Evolutionary conservation across 2,329 filamentous ascomycete species (phyloP).

Genomic region (Amylocarpus encephaloides): DNA sequence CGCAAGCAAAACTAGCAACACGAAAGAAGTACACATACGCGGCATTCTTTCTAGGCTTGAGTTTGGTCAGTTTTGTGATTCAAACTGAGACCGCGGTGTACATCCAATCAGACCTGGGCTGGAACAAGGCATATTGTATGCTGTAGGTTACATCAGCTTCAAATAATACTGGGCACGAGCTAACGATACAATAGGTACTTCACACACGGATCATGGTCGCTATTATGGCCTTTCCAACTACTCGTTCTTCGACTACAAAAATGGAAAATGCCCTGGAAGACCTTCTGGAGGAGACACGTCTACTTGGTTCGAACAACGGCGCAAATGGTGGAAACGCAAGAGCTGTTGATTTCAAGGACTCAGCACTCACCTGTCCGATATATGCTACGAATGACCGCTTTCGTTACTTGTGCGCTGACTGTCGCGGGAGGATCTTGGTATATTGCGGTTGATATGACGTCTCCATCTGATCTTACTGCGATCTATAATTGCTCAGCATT

Average conservation of each 20-base stretch:
- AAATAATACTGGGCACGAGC: background rate
- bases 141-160: conserved; percentile 49
- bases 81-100: conserved; percentile 96
- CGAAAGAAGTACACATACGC: conserved; percentile 83
- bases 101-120: conserved; percentile 84
- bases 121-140: conserved; percentile 99
- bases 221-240: conserved; percentile 84
- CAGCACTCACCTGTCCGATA: conserved; percentile 59
- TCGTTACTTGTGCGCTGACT: conserved; percentile 80
- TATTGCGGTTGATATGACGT: conserved; percentile 87
- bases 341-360: conserved; percentile 56
- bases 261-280: conserved; percentile 68
- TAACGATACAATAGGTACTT: conserved; percentile 51
- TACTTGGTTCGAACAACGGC: conserved; percentile 58
- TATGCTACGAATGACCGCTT: conserved; percentile 70
- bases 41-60: conserved; percentile 73
- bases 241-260: conserved; percentile 74
- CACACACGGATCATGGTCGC: conserved; percentile 87
- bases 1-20: conserved; percentile 57
- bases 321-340: conserved; percentile 80
- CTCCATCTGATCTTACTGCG: conserved; percentile 85
- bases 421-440: conserved; percentile 94
- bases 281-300: conserved; percentile 76
- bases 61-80: conserved; percentile 79
- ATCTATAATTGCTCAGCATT: conserved; percentile 99